Conservation (phyloP, 257 asterid genomes). For the Solanum dulcamara region DNA sequence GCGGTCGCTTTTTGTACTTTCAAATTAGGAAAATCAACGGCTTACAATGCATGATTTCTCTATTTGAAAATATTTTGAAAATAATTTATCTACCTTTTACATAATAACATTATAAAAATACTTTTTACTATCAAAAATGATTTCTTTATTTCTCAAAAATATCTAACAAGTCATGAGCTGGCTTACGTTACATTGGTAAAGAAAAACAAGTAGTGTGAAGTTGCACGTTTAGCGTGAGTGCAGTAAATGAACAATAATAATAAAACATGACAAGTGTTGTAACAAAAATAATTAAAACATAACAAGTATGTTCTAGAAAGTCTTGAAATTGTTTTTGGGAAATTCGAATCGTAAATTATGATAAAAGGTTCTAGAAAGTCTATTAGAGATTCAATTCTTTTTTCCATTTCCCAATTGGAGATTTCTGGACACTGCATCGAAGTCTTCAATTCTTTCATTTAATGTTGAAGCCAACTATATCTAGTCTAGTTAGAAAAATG, state of each 20-base stretch:
- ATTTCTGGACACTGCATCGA: not conserved
- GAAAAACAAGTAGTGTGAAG: not conserved
- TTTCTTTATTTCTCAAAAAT: not conserved
- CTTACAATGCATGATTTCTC: not conserved
- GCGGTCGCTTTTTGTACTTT: not conserved
- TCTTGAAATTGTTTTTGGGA: not conserved
- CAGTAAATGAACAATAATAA: not conserved
- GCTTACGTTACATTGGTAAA: not conserved
- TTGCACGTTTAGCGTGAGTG: not conserved
- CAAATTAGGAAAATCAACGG: not conserved
- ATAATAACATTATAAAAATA: not conserved
- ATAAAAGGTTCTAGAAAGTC: not conserved
- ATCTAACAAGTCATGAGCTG: not conserved
- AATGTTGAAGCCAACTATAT: not conserved
- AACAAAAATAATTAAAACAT: not conserved
- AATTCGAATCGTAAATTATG: not conserved
- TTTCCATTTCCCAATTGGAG: not conserved
- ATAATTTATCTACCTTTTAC: rapidly evolving
- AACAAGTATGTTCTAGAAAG: not conserved
- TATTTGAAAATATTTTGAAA: too few relatives aligned
- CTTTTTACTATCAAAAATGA: rapidly evolving
- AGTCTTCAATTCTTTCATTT: not conserved
- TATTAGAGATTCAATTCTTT: not conserved
- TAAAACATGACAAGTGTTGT: not conserved
- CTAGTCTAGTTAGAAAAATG: not conserved